These are phyloP conservation scores for Termitomyces bulborhizus DNA, from an alignment of 768 basidiomycete species.

Conservation along the genomic window DNA sequence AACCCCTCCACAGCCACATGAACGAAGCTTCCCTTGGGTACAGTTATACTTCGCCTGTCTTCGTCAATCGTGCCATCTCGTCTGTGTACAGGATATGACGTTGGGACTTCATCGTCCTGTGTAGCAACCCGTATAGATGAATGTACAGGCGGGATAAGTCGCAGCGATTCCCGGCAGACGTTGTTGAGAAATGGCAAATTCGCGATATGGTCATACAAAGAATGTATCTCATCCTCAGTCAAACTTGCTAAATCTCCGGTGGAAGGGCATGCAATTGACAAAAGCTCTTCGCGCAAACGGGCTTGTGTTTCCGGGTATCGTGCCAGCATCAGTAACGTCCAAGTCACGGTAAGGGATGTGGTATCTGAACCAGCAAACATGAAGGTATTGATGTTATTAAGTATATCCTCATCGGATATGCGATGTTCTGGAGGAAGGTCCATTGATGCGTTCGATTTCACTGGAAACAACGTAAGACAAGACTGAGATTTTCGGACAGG, in stretches of 20 bases:
- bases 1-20: slow-evolving; percentile 78
- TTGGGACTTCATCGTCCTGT: slow-evolving; percentile 73
- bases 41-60: slow-evolving; percentile 33
- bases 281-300: slow-evolving; percentile 65
- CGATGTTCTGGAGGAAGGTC: slow-evolving; percentile 65
- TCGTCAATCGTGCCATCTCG: slow-evolving; percentile 39
- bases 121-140: slow-evolving; percentile 76
- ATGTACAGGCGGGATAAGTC: slow-evolving; percentile 77
- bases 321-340: slow-evolving; percentile 76
- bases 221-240: slow-evolving; percentile 59
- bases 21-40: slow-evolving; percentile 67
- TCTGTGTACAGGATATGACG: slow-evolving; percentile 52
- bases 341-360: slow-evolving; percentile 75
- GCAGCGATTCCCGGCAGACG: slow-evolving; percentile 67
- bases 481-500: not conserved
- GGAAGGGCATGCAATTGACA: slow-evolving; percentile 33
- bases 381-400: slow-evolving; percentile 83
- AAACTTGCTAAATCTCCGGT: slow-evolving; percentile 35
- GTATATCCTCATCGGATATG: slow-evolving; percentile 83
- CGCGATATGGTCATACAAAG: slow-evolving; percentile 49
- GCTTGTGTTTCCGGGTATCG: slow-evolving; percentile 60
- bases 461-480: slow-evolving; percentile 29
- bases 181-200: slow-evolving; percentile 70
- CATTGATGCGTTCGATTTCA: slow-evolving; percentile 74
- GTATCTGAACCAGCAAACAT: slow-evolving; percentile 91